Base-by-base conservation (phyloP, 2,329 filamentous ascomycete species). In the Fusarium sambucinum region DNA sequence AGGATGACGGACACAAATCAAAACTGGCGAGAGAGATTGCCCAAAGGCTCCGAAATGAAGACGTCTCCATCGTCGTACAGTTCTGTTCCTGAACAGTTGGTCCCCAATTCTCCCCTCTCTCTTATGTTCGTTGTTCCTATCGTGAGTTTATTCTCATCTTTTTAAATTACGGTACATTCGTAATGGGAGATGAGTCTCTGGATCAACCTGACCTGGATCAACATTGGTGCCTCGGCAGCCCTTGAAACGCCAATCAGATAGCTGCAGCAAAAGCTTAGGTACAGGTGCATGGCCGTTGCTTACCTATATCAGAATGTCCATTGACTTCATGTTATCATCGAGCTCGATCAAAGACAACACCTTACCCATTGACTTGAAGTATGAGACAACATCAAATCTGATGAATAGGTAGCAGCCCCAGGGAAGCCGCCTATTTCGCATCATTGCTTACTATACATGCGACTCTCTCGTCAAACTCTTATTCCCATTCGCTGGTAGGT, bases 21-120 rank as follows among this genome's bases (percentile, higher is more conserved):
- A n/a, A 50, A 37, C 48, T 65, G 60, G 56, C 41, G 23, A 69
- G 27, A 69, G 65, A 66, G 66, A 58, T 66, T 69, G 57, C 53
- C 33, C 47, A 50, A 67, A 35, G 33, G 40, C 41, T 33, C 47
- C 45, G 51, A 48, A 38, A 69, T 63, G 52, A 69, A 52, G 41
- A 30, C 32, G 60, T 44, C 50, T 60, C 63, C 50, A 55, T 65
- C 27, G 21, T 54, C 17, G 37, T 63, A 23, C 48, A 25, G 57
- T 67, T 63, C 35, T 30, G 66, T 59, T 63, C 30, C 41, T 40
- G 33, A n/a, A 32, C 13, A 37, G 45, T 29, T 13, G 23, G 48
- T 27, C 38, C 47, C 29, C 44, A 27, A 45, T 13, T 29, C 25
- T 48, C 23, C 23, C 8, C 19, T 40, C 38, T 42, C n/a, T 41